Percentiles rank a stretch among this genome's conserved stretches.
Conservation (phyloP, 2,329 filamentous ascomycete genomes). For the Helminthosporium solani region DNA sequence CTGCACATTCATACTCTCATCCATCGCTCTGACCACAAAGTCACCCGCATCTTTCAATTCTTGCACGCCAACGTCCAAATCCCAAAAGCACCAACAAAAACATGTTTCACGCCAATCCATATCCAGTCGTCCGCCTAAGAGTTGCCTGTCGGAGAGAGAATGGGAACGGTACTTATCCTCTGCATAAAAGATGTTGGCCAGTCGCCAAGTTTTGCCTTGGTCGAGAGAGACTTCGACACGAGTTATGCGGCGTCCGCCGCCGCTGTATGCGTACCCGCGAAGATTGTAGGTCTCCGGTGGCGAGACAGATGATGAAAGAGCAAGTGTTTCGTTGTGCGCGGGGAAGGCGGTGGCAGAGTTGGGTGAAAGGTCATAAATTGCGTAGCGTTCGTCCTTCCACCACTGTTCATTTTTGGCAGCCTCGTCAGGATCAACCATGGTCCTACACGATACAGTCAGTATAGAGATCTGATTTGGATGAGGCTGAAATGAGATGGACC, state of each 20-base stretch:
- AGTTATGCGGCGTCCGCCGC: conserved; percentile 80
- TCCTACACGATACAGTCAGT: conserved; percentile 45
- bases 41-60: conserved; percentile 67
- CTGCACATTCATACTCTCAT: conserved; percentile 82
- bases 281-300: conserved; percentile 60
- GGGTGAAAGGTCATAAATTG: conserved; percentile 86
- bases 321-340: conserved; percentile 70
- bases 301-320: conserved; percentile 42
- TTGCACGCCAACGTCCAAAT: conserved; percentile 63
- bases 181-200: conserved; percentile 76
- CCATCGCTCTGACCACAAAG: conserved; percentile 83
- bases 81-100: conserved; percentile 95
- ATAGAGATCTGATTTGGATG: neutral
- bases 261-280: conserved; percentile 83
- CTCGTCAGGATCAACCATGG: conserved; percentile 79
- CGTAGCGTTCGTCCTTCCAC: conserved; percentile 89
- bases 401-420: conserved; percentile 70
- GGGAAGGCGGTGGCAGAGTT: conserved; percentile 83
- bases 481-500: conserved; percentile 18
- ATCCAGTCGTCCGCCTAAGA: conserved; percentile 77
- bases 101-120: conserved; percentile 77
- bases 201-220: conserved; percentile 74
- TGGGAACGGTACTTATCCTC: conserved; percentile 82
- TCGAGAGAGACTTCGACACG: conserved; percentile 82
- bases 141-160: conserved; percentile 58